These are phyloP conservation scores for Lagenaria siceraria DNA, from an alignment of 306 rosid genomes.

Conservation along the genomic window DNA sequence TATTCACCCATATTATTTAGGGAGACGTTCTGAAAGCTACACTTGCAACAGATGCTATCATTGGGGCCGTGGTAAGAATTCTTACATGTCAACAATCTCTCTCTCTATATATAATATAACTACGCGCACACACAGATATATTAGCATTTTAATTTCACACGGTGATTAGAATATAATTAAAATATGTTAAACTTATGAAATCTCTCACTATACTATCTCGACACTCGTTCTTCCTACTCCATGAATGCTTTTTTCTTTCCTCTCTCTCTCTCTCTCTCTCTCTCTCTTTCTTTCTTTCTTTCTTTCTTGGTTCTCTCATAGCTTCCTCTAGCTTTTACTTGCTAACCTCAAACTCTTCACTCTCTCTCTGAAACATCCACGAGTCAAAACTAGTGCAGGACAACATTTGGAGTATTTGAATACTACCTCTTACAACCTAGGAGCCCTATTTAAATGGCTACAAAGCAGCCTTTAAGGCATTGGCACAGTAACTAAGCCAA, in stretches of 20 bases:
- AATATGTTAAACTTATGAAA: neutral
- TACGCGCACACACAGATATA: too few species aligned
- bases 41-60: conserved; percentile 86
- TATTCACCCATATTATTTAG: conserved; percentile 27
- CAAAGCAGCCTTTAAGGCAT: too few species aligned
- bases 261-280: neutral
- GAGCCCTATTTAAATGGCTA: too few species aligned
- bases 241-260: neutral
- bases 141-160: neutral
- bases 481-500: too few species aligned
- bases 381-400: too few species aligned
- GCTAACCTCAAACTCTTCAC: neutral
- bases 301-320: neutral
- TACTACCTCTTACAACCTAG: too few species aligned
- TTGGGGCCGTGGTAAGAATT: conserved; percentile 66
- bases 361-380: neutral
- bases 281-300: neutral
- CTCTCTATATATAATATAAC: neutral
- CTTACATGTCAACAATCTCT: neutral
- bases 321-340: neutral
- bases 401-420: too few species aligned
- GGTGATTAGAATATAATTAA: neutral
- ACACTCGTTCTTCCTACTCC: neutral
- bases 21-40: conserved; percentile 83
- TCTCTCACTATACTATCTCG: neutral